These are phyloP conservation scores for Lentinula sp. DNA, from an alignment of 768 basidiomycete species.

Conservation along the genomic window DNA sequence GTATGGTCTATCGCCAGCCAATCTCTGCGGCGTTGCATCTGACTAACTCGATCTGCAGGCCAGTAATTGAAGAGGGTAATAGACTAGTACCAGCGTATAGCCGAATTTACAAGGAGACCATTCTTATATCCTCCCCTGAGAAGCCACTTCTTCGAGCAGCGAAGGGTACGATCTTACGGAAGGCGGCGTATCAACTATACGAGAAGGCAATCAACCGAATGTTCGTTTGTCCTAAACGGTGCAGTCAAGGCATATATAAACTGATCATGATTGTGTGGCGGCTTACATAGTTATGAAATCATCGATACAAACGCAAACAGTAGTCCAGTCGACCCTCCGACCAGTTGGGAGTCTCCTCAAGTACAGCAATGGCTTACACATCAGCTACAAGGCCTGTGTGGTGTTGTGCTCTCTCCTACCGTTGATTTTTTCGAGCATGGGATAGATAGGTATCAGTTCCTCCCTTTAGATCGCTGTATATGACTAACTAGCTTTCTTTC, in stretches of 20 bases:
- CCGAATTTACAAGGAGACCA: conserved; percentile 46
- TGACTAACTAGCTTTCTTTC: background rate
- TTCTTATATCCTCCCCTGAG: conserved; percentile 31
- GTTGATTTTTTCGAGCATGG: conserved; percentile 23
- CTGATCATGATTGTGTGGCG: background rate
- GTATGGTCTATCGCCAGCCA: conserved; percentile 20
- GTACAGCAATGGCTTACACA: conserved; percentile 14
- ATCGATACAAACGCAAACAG: conserved; percentile 23
- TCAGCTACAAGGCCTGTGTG: conserved; percentile 19
- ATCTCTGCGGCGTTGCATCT: background rate
- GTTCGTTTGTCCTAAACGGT: conserved; percentile 11
- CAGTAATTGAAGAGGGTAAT: conserved; percentile 36
- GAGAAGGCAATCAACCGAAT: conserved; percentile 32
- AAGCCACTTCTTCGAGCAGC: conserved; percentile 37
- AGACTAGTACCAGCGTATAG: conserved; percentile 30
- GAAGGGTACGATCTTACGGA: conserved; percentile 41
- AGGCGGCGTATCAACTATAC: conserved; percentile 31
- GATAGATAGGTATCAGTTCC: conserved; percentile 17
- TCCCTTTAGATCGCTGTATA: no score
- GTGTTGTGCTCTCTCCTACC: conserved; percentile 7
- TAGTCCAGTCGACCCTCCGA: conserved; percentile 12
- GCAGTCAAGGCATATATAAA: no score
- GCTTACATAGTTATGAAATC: background rate
- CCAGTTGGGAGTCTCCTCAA: conserved; percentile 10
- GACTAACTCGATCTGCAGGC: conserved; percentile 16